phyloP scores from a whole-genome alignment of 1,284 basidiomycete species.

The Ganoderma sinense region DNA sequence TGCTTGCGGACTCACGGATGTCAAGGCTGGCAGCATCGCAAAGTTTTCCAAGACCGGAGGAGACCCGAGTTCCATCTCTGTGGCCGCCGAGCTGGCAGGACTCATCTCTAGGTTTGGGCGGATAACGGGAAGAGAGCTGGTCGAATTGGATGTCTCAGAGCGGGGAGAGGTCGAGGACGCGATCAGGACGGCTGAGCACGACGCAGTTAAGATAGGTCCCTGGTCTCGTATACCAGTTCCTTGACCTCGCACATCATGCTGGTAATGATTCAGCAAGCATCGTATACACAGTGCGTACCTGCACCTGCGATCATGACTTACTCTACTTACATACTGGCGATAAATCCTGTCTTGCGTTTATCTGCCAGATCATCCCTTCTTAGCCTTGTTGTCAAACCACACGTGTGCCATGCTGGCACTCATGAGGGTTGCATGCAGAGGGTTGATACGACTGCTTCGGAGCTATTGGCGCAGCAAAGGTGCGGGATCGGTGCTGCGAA shows the following conservation, averaged over 20 bases:
- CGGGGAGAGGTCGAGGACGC: conserved; percentile 61
- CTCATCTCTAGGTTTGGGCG: conserved; percentile 61
- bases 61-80: conserved; percentile 35
- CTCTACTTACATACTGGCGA: not conserved
- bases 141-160: conserved; percentile 50
- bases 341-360: not conserved
- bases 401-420: not conserved
- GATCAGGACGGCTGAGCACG: conserved; percentile 46
- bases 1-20: conserved; percentile 92
- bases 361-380: not conserved
- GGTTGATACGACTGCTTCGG: not conserved
- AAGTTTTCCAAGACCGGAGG: conserved; percentile 44
- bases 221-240: conserved; percentile 29
- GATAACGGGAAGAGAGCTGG: conserved; percentile 63
- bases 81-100: conserved; percentile 60
- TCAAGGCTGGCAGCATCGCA: conserved; percentile 76
- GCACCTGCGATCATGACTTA: not conserved
- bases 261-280: not conserved
- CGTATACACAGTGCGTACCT: not conserved
- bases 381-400: not conserved
- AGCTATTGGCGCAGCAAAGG: not conserved
- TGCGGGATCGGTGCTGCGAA: not conserved
- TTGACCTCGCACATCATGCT: not conserved
- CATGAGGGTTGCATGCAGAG: not conserved
- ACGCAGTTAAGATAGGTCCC: conserved; percentile 27